Percentiles rank a stretch among this genome's conserved stretches.
These are phyloP conservation scores for Penicillium hordei DNA, from an alignment of 2,329 filamentous ascomycete genomes.

Conservation along the genomic window DNA sequence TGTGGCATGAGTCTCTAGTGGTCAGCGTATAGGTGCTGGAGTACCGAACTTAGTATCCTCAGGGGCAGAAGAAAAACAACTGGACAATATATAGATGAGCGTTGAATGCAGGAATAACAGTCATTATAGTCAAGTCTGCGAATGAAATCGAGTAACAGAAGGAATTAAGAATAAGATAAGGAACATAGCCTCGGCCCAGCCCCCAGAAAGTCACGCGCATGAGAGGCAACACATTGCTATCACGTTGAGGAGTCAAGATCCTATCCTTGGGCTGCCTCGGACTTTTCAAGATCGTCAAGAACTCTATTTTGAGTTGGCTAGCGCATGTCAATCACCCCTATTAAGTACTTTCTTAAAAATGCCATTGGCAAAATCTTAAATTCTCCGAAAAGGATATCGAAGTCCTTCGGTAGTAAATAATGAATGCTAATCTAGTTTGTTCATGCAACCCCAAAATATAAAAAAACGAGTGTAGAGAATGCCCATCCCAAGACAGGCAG, in stretches of 20 bases:
- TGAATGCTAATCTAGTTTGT: slow-evolving; percentile 5
- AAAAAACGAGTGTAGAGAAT: slow-evolving; percentile 1
- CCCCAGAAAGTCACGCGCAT: no score
- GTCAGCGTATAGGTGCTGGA: no score
- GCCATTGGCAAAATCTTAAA: not conserved
- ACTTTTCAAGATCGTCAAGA: not conserved
- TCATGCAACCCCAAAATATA: not conserved
- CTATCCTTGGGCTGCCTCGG: not conserved
- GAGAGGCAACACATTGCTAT: no score
- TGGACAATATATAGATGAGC: no score
- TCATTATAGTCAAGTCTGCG: no score
- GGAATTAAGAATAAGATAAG: no score
- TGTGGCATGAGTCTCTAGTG: no score
- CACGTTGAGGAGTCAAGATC: not conserved
- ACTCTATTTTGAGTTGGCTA: not conserved
- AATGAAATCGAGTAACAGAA: no score
- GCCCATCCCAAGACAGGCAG: not conserved
- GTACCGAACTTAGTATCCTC: no score
- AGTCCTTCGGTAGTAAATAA: slow-evolving; percentile 17
- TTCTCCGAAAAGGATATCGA: slow-evolving; percentile 19
- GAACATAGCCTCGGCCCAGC: no score
- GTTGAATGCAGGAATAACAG: no score
- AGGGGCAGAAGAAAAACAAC: no score
- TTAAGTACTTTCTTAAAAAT: not conserved
- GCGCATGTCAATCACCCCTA: not conserved